These are phyloP conservation scores for Globisporangium echinulatum DNA, from an alignment of 352 stramenopile genomes.

Conservation along the genomic window DNA sequence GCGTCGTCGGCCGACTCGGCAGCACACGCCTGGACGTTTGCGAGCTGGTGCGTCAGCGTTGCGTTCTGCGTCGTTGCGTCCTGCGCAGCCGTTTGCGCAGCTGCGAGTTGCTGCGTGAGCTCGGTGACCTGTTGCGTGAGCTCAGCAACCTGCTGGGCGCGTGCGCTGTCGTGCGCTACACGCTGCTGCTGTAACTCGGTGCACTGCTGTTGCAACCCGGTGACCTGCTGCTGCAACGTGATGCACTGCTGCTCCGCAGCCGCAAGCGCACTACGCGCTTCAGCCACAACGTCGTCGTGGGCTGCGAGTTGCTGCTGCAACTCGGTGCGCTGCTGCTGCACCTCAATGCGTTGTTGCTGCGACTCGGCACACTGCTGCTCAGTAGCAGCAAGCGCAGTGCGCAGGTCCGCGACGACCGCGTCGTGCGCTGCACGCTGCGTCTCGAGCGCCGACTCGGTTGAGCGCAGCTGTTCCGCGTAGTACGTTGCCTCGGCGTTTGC, in stretches of 20 bases:
- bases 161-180: neutral
- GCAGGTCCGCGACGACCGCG: neutral
- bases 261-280: conserved; percentile 11
- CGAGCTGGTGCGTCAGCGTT: conserved; percentile 43
- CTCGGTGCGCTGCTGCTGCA: conserved; percentile 7
- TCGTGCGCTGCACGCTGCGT: neutral
- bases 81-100: neutral
- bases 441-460: neutral
- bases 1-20: conserved; percentile 49
- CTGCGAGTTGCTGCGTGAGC: conserved; percentile 8
- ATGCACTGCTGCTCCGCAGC: neutral
- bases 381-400: neutral
- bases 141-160: neutral
- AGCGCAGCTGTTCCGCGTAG: neutral
- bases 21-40: conserved; percentile 57
- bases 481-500: neutral
- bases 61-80: conserved; percentile 5
- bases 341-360: neutral
- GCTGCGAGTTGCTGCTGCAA: conserved; percentile 18
- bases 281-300: conserved; percentile 1
- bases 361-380: conserved; percentile 14
- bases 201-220: conserved; percentile 15
- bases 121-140: conserved; percentile 3
- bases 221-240: conserved; percentile 29
- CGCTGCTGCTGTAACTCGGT: conserved; percentile 23